Conservation (phyloP, 1,139 yeast species). For the Lodderomyces jiufengensis region DNA sequence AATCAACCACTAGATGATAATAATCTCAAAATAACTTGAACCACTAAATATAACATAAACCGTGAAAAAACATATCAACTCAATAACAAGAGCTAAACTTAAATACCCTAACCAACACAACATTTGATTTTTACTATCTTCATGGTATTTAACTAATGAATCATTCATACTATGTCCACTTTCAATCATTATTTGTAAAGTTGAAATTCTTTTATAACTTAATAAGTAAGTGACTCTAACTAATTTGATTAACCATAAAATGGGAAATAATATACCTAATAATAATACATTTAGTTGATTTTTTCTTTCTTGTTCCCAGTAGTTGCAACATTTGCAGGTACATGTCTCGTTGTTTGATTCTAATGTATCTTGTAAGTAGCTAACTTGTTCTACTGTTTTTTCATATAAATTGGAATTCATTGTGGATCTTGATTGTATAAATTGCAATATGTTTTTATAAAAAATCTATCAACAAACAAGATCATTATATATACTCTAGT, state of each 20-base stretch:
- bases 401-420: too few species aligned
- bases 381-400: too few species aligned
- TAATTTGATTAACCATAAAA: slow-evolving; percentile 17
- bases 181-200: too few species aligned
- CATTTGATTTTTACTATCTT: slow-evolving; percentile 7
- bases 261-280: slow-evolving; percentile 22
- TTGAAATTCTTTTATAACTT: too few species aligned
- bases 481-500: too few species aligned
- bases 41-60: background rate
- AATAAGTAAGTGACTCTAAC: background rate
- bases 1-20: background rate
- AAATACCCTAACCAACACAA: slow-evolving; percentile 13
- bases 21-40: background rate
- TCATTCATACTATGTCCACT: too few species aligned
- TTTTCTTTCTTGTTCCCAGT: slow-evolving; percentile 3
- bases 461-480: too few species aligned
- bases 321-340: slow-evolving; percentile 9
- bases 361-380: too few species aligned
- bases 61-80: slow-evolving; percentile 8
- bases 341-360: background rate
- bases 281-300: slow-evolving; percentile 10
- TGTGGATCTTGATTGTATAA: too few species aligned
- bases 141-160: slow-evolving; percentile 8
- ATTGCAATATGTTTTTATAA: too few species aligned
- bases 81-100: slow-evolving; percentile 12